Percentiles rank a stretch among this genome's conserved stretches.
These are phyloP conservation scores for Euphrasia arctica DNA, from an alignment of 305 asterid species.

Conservation along the genomic window DNA sequence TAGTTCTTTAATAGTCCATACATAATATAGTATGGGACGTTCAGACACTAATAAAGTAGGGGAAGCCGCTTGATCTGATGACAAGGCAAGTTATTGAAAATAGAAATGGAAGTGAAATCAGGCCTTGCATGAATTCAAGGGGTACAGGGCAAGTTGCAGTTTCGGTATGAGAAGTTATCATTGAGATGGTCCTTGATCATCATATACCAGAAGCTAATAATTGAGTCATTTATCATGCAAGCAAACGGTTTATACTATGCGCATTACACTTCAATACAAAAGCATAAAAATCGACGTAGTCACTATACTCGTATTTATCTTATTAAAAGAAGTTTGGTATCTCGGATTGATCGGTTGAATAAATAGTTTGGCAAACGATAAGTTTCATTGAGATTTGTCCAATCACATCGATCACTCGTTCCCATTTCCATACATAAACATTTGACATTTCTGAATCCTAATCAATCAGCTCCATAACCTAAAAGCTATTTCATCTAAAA, in stretches of 20 bases:
- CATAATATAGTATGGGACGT: not conserved
- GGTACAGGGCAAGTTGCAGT: conserved; percentile 1
- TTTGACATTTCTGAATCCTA: not conserved
- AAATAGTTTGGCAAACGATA: no score
- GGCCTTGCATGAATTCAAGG: not conserved
- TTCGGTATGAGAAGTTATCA: not conserved
- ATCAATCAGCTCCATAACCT: conserved; percentile 6
- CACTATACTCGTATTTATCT: no score
- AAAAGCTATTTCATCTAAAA: conserved; percentile 6
- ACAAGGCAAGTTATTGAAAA: not conserved
- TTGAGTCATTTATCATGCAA: conserved; percentile 1
- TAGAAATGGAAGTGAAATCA: not conserved
- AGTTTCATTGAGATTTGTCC: not conserved
- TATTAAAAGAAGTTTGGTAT: no score
- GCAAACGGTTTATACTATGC: not conserved
- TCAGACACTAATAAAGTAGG: not conserved
- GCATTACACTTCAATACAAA: no score
- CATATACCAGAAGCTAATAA: not conserved
- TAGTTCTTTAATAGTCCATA: not conserved
- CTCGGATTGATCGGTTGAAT: no score
- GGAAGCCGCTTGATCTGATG: not conserved
- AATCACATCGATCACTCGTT: not conserved
- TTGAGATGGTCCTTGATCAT: not conserved
- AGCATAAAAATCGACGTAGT: no score
- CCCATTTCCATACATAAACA: not conserved